Conservation (phyloP, 106 monocot genomes). For the Allium cepa region DNA sequence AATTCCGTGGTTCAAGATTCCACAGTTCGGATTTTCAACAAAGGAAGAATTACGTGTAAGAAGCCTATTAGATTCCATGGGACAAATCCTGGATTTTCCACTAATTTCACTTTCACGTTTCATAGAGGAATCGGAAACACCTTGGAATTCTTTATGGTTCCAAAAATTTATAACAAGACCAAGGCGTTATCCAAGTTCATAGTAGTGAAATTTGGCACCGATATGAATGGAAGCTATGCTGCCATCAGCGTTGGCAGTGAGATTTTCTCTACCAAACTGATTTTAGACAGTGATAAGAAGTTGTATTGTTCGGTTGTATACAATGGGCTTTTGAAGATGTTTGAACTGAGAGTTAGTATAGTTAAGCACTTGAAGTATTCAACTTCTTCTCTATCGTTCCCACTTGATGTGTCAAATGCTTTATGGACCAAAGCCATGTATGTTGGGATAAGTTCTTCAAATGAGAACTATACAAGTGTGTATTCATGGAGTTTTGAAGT, state of each 20-base stretch:
- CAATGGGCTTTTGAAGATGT: conserved; percentile 31
- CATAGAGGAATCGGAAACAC: not conserved
- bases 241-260: conserved; percentile 27
- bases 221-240: conserved; percentile 20
- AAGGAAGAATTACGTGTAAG: conserved; percentile 28
- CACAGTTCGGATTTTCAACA: conserved; percentile 27
- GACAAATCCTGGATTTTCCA: conserved; percentile 54
- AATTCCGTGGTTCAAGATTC: conserved; percentile 30
- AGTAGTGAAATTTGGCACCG: conserved; percentile 32
- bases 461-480: conserved; percentile 20
- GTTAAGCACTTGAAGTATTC: conserved; percentile 19
- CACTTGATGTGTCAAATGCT: conserved; percentile 44
- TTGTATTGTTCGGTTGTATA: conserved; percentile 76
- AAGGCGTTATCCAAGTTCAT: conserved; percentile 15
- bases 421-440: conserved; percentile 46
- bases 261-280: conserved; percentile 2
- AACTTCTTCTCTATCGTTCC: conserved; percentile 29
- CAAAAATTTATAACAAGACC: not conserved
- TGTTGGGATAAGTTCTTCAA: conserved; percentile 50
- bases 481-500: conserved; percentile 66
- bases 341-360: conserved; percentile 46
- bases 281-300: conserved; percentile 26
- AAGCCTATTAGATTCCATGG: conserved; percentile 34
- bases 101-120: conserved; percentile 64
- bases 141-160: conserved; percentile 51